Evolutionary conservation across 495 filamentous ascomycete genomes (phyloP).

Genomic region (Penicillium alfredii): DNA sequence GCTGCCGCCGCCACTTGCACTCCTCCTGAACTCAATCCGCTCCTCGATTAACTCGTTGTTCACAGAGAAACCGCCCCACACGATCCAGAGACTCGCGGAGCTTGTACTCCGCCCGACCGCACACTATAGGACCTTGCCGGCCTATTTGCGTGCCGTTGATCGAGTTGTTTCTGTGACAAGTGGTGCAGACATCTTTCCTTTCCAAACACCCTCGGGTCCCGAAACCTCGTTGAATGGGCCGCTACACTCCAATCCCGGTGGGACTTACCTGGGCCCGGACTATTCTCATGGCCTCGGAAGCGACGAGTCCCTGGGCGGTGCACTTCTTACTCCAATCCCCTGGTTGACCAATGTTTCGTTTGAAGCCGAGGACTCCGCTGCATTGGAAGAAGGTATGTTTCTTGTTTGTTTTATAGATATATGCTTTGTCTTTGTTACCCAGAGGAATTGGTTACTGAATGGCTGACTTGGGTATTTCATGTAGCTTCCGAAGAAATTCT

Average conservation of each 20-base stretch:
- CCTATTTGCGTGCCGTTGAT: conserved; percentile 86
- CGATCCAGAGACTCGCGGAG: conserved; percentile 87
- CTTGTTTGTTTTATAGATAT: conserved; percentile 34
- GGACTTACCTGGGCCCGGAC: conserved; percentile 20
- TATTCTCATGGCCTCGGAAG: conserved; percentile 52
- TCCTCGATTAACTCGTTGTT: conserved; percentile 65
- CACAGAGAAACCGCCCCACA: conserved; percentile 73
- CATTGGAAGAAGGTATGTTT: conserved; percentile 33
- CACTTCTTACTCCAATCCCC: conserved; percentile 87
- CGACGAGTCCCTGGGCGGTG: conserved; percentile 86
- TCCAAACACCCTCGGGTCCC: conserved; percentile 54
- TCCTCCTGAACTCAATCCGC: conserved; percentile 60
- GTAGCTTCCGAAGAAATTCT: conserved; percentile 7
- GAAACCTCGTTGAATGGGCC: conserved; percentile 44
- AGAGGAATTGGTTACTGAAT: background rate
- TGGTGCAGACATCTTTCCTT: conserved; percentile 70
- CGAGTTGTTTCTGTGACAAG: conserved; percentile 91
- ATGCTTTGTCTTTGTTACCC: background rate
- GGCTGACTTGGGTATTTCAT: conserved; percentile 8
- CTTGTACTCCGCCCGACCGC: conserved; percentile 70
- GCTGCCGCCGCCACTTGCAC: conserved; percentile 58
- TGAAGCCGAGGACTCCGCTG: conserved; percentile 19
- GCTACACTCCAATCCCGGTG: conserved; percentile 28
- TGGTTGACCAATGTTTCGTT: conserved; percentile 57
- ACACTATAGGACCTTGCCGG: conserved; percentile 73